These are phyloP conservation scores for Naganishia cerealis DNA, from an alignment of 1,284 basidiomycete species.

Conservation along the genomic window DNA sequence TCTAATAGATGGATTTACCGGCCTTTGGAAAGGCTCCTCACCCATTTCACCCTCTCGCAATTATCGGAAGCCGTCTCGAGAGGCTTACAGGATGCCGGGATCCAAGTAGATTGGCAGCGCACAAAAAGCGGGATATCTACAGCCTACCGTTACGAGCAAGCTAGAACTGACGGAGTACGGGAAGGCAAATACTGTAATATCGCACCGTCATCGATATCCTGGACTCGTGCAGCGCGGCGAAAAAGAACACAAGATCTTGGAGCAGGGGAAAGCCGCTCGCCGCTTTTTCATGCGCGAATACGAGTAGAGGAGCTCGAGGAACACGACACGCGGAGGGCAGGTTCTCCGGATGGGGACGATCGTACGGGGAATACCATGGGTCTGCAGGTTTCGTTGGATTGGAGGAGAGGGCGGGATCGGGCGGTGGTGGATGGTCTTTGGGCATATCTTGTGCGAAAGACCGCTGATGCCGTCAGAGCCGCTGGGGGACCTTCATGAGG, in stretches of 20 bases:
- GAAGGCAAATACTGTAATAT: constrained; percentile 48
- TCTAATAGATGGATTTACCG: constrained; percentile 42
- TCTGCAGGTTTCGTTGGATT: constrained; percentile 50
- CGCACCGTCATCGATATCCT: constrained; percentile 62
- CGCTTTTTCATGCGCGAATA: constrained; percentile 43
- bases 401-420: constrained; percentile 66
- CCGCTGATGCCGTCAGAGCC: constrained; percentile 35
- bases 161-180: not conserved
- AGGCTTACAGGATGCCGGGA: constrained; percentile 5
- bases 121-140: not conserved
- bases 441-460: constrained; percentile 60
- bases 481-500: not conserved
- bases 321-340: constrained; percentile 26
- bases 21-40: constrained; percentile 36
- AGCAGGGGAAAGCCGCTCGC: constrained; percentile 18
- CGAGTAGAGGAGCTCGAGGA: constrained; percentile 23
- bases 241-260: constrained; percentile 56
- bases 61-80: constrained; percentile 26
- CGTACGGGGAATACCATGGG: constrained; percentile 6
- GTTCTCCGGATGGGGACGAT: constrained; percentile 13
- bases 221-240: constrained; percentile 67
- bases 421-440: constrained; percentile 67
- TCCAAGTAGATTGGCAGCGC: not conserved
- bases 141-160: not conserved
- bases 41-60: constrained; percentile 1